Base-by-base conservation (phyloP, 768 basidiomycete species). In the Suillus cothurnatus region DNA sequence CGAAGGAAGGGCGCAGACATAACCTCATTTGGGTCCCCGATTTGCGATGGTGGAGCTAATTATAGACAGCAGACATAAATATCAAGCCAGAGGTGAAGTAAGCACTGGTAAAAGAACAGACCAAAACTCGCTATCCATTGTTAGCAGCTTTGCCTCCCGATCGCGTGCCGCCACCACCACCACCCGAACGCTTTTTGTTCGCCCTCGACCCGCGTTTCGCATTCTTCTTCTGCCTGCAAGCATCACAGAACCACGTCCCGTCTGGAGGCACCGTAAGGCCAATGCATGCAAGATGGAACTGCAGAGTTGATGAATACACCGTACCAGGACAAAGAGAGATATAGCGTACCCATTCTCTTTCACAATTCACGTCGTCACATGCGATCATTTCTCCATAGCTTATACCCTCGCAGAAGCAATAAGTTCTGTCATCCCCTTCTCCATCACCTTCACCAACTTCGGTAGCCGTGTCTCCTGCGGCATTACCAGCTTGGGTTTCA, bases 311-410 rank as follows among this genome's bases (percentile, higher is more conserved):
- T 63, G 36, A 68, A 64, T 34, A 68, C 62, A 64, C 14, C n/a
- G 65, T 61, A 60, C n/a, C 60, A 17, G 58, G 56, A 47, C 31
- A 55, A 61, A 62, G 53, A 68, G 61, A 41, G 61, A 61, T 62
- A 62, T 63, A 55, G 69, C 92, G 74, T 70, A 96, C 95, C 95
- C 95, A 97, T 90, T 96, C 94, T 64, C 83, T 82, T 70, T 89
- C 87, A 78, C 95, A 97, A 53, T 83, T 81, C 21, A 81, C 79
- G 71, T 89, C 92, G 75, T 97, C 95, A 75, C 95, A 97, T 28
- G 89, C 95, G 70, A 97, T 93, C 95, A 97, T 97, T 79, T 95
- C 91, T 43, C 95, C 95, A 70, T 90, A 95, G 72, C 93, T 94
- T 66, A 88, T 84, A 21, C 90, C 81, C 69, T 92, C 83, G 76